Base-by-base conservation (phyloP, 2,329 filamentous ascomycete species). In the Colletotrichum navitas region DNA sequence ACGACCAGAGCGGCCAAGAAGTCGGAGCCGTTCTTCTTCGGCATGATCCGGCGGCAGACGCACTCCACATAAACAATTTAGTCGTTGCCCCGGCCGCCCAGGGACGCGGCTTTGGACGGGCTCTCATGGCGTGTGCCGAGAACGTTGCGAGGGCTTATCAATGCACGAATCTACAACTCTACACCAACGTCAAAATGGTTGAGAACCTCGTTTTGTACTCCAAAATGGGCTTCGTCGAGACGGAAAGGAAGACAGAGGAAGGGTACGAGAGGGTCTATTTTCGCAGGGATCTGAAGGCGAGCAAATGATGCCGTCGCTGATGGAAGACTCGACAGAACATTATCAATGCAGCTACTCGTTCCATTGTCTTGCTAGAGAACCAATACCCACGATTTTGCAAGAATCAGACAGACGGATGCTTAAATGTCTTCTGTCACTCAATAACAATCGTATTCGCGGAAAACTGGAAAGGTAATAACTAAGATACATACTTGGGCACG, bases 191-290 rank as follows among this genome's bases (percentile, higher is more conserved):
- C 18, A 62, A 55, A 10, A 71, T 77, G 0, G 72, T 78, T 5
- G 81, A 81, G 5, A 79, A 80, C 5, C 75, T 83, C 29, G 61
- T 80, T 0, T 55, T 78, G 4, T 63, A 63, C 24, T 36, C 49
- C 36, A 77, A 21, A 29, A 55, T 56, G 76, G 81, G 81, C 0
- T 83, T 81, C 26, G n/a, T 63, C 0, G 79, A 83, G 69, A 77
- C 71, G 2, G 80, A 62, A 11, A 73, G 80, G 14, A 76, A 63
- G 45, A 75, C 52, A 0, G 81, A 82, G 18, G 75, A 77, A 16
- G 80, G 80, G 0, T 82, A 78, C 54, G 75, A 81, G 6, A 74
- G 81, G 2, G 81, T 82, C 0, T 83, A 79, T 62, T 83, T 79
- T 65, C 76, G 78, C 0, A 81, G 78, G 49, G 67, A 73, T 0